A percentile compares a stretch with the other conserved stretches of the same genome.
phyloP scores from a whole-genome alignment of 1,284 basidiomycete species.

The Rhodotorula glutinis region DNA sequence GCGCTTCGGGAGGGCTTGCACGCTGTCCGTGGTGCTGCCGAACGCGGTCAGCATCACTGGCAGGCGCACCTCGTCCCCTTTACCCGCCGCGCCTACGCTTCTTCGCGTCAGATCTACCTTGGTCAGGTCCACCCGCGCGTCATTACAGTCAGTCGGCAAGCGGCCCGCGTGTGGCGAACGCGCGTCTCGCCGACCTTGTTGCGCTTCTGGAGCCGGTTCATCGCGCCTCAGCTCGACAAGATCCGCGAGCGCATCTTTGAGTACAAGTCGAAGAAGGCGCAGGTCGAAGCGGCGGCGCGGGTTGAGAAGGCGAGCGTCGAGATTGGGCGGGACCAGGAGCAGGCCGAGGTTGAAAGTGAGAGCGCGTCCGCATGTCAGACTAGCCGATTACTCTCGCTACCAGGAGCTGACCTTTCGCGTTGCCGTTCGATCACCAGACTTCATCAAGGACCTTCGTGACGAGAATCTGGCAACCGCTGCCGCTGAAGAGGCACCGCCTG shows the following conservation, averaged over 20 bases:
- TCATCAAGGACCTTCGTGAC: slow-evolving; percentile 37
- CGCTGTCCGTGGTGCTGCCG: slow-evolving; percentile 17
- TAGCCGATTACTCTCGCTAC: too few relatives aligned
- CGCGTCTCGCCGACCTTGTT: slow-evolving; percentile 34
- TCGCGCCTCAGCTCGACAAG: slow-evolving; percentile 44
- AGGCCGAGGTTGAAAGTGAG: slow-evolving; percentile 33
- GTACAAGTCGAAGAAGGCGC: slow-evolving; percentile 37
- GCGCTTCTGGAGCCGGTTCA: slow-evolving; percentile 42
- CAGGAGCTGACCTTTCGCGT: background rate
- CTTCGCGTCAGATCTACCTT: slow-evolving; percentile 31
- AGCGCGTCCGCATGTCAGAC: too few relatives aligned
- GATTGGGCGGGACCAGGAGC: slow-evolving; percentile 26
- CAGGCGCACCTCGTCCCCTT: slow-evolving; percentile 27
- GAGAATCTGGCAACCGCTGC: background rate
- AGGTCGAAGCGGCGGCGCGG: slow-evolving; percentile 29
- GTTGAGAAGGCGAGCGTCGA: slow-evolving; percentile 34
- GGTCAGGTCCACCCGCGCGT: slow-evolving; percentile 38
- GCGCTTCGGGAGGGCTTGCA: background rate
- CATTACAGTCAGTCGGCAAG: slow-evolving; percentile 9
- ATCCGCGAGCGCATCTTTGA: slow-evolving; percentile 42
- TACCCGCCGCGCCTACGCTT: slow-evolving; percentile 20
- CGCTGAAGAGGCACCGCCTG: slow-evolving; percentile 5
- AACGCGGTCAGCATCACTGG: slow-evolving; percentile 32
- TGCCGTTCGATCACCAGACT: slow-evolving; percentile 12
- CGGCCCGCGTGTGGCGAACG: slow-evolving; percentile 20